Evolutionary conservation across 23 red algal genomes (phyloP).

Genomic region (Chondrus crispus): DNA sequence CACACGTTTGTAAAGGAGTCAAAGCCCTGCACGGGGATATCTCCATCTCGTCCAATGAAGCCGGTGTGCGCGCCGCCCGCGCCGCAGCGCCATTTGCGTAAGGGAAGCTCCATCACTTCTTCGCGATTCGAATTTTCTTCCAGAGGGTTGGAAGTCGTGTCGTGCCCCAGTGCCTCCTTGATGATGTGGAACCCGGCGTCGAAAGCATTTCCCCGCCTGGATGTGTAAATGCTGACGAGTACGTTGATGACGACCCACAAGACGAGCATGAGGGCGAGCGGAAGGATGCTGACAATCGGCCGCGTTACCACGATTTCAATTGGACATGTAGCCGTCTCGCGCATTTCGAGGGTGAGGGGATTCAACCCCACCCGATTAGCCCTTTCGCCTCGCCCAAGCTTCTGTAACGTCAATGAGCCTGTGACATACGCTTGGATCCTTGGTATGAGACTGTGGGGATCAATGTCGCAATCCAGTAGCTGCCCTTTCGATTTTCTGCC

Average conservation of each 20-base stretch:
- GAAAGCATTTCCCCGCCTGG: not conserved
- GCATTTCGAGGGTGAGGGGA: too few species aligned
- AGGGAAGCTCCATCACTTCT: too few species aligned
- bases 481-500: too few species aligned
- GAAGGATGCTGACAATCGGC: conserved; percentile 7
- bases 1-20: not conserved
- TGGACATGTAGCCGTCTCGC: too few species aligned
- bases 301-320: not conserved
- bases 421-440: too few species aligned
- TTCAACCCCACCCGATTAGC: too few species aligned
- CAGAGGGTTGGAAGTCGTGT: conserved; percentile 17
- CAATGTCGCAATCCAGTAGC: too few species aligned
- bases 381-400: too few species aligned
- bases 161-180: conserved; percentile 25
- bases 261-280: not conserved
- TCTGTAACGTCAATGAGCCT: too few species aligned
- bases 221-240: not conserved
- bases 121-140: not conserved
- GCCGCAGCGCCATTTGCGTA: not conserved
- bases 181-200: conserved; percentile 21
- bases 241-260: not conserved
- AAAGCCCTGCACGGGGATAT: not conserved
- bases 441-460: too few species aligned
- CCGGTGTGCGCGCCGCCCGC: not conserved
- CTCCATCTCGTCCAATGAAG: not conserved